These are phyloP conservation scores for Neurospora sp. DNA, from an alignment of 2,329 filamentous ascomycete species.

Conservation along the genomic window DNA sequence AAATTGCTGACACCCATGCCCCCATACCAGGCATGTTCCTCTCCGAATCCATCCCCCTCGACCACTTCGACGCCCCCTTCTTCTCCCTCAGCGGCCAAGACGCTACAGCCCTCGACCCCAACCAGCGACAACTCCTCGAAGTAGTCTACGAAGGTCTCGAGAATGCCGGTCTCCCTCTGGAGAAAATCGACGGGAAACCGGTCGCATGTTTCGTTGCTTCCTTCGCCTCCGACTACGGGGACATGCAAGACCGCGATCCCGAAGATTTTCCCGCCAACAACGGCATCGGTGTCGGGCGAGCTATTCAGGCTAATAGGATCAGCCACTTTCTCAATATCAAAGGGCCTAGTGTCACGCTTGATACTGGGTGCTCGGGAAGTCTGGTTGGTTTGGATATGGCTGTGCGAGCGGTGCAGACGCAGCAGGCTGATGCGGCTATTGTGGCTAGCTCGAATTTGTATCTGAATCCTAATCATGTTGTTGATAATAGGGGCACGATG, in stretches of 20 bases:
- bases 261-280: conserved; percentile 16
- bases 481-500: conserved; percentile 10
- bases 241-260: conserved; percentile 14
- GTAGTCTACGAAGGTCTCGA: conserved; percentile 27
- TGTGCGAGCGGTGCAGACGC: conserved; percentile 19
- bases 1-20: too few relatives aligned
- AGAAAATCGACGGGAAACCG: conserved; percentile 14
- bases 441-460: conserved; percentile 24
- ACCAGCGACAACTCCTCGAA: conserved; percentile 25
- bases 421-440: conserved; percentile 19
- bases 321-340: conserved; percentile 24
- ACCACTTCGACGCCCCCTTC: conserved; percentile 26
- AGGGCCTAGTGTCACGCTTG: conserved; percentile 19
- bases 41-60: conserved; percentile 22
- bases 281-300: conserved; percentile 19
- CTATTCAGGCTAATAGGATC: conserved; percentile 26
- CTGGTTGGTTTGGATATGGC: conserved; percentile 21
- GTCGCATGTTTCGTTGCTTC: conserved; percentile 24
- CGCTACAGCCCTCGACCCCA: conserved; percentile 24
- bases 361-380: conserved; percentile 22
- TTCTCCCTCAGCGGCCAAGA: conserved; percentile 25
- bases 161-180: conserved; percentile 20
- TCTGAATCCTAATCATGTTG: conserved; percentile 21
- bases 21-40: conserved; percentile 27
- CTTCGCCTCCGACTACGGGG: conserved; percentile 16